These are phyloP conservation scores for Sporothrix humicola DNA, from an alignment of 2,329 filamentous ascomycete genomes.

Conservation along the genomic window DNA sequence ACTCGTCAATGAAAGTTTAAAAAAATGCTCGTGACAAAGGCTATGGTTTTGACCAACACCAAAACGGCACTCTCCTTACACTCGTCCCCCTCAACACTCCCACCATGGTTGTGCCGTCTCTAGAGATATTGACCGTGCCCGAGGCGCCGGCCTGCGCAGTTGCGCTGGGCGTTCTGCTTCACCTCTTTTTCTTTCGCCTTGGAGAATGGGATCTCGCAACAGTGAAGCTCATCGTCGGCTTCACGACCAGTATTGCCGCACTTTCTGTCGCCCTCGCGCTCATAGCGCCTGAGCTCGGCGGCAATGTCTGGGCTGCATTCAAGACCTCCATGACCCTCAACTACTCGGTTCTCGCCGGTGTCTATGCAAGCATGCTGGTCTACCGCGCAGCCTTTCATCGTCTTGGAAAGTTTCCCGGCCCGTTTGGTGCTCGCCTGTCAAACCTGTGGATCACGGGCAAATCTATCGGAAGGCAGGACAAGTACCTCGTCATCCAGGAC, in stretches of 20 bases:
- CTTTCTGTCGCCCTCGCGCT: background rate
- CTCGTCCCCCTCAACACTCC: too few relatives aligned
- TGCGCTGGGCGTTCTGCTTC: slow-evolving; percentile 32
- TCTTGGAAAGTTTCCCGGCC: slow-evolving; percentile 35
- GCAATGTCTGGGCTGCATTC: background rate
- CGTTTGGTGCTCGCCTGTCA: slow-evolving; percentile 28
- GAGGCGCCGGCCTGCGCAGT: background rate
- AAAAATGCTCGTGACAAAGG: background rate
- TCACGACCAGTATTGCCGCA: slow-evolving; percentile 5
- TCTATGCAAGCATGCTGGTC: slow-evolving; percentile 34
- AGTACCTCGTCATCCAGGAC: slow-evolving; percentile 8
- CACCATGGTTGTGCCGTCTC: background rate
- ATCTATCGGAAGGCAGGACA: slow-evolving; percentile 16
- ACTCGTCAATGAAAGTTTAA: background rate
- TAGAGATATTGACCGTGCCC: slow-evolving; percentile 6
- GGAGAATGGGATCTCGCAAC: slow-evolving; percentile 33
- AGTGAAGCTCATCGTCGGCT: slow-evolving; percentile 18
- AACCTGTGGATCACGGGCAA: slow-evolving; percentile 25
- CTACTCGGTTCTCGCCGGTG: slow-evolving; percentile 9
- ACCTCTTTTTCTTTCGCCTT: slow-evolving; percentile 27
- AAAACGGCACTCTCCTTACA: background rate
- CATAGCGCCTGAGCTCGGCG: background rate
- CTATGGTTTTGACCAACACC: background rate
- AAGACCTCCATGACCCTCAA: background rate
- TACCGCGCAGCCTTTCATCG: slow-evolving; percentile 37